Conservation (phyloP, 306 rosid species). For the Gastrolobium bilobum region DNA sequence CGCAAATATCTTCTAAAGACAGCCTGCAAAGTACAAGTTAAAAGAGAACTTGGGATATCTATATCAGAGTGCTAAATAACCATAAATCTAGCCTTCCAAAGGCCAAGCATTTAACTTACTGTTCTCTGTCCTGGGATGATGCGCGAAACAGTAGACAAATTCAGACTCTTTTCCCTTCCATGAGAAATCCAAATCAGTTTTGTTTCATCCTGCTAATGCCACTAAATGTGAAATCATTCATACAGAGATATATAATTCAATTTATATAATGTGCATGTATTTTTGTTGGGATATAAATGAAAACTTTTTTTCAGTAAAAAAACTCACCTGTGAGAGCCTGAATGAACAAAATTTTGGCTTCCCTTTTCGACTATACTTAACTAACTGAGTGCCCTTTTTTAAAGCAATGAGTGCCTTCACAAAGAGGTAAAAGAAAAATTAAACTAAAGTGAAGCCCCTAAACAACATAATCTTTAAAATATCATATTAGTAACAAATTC, state of each 20-base stretch:
- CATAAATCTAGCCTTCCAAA: constrained; percentile 9
- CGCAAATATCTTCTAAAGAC: constrained; percentile 91
- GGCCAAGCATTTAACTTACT: constrained; percentile 65
- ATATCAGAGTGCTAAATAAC: constrained; percentile 2
- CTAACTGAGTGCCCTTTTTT: constrained; percentile 81
- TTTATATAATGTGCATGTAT: constrained; percentile 10
- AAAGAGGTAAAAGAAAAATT: constrained; percentile 43
- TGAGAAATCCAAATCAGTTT: constrained; percentile 81
- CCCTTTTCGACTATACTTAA: constrained; percentile 88
- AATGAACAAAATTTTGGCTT: constrained; percentile 84
- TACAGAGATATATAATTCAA: constrained; percentile 42
- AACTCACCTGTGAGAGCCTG: constrained; percentile 83
- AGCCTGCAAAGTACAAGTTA: constrained; percentile 63
- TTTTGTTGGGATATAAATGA: neutral
- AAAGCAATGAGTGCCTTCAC: constrained; percentile 75
- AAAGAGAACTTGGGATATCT: neutral
- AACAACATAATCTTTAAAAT: constrained; percentile 39
- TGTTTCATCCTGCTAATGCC: constrained; percentile 83
- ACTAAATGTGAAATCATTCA: constrained; percentile 59
- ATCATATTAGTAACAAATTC: constrained; percentile 40
- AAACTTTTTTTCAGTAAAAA: constrained; percentile 17
- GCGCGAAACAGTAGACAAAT: constrained; percentile 64
- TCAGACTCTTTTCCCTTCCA: constrained; percentile 80
- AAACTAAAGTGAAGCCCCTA: constrained; percentile 31
- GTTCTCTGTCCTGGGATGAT: constrained; percentile 95